Base-by-base conservation (phyloP, 805 yeast species). In the Candida palmyrensis region DNA sequence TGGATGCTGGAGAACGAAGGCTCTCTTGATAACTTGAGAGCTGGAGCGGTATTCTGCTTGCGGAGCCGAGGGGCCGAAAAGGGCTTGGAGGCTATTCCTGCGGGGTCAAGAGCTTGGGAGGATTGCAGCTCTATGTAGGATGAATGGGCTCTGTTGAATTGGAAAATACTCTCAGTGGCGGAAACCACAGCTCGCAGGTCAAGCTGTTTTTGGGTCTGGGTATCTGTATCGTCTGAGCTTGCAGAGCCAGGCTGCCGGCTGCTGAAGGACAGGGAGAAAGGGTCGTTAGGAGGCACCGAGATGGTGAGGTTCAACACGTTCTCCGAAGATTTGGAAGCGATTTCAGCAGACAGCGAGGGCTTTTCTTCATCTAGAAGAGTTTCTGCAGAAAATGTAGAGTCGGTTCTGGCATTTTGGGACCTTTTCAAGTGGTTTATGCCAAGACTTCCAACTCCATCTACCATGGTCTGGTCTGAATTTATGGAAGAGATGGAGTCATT, bases 381-480 rank as follows among this genome's bases (percentile, higher is more conserved):
- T 11, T 57, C 63, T 1, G 58, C 50, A n/a, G 62, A 56, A 8
- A 41, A 20, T 15, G 44, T 40, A 20, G 45, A 42, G 21, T 42
- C 51, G 22, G 40, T 50, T 32, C 48, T 5, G 13, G 32, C 6
- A 21, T 9, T 21, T 9, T 9, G 23, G 9, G 10, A 9, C 11
- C 23, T 21, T 21, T 21, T 21, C 23, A 11, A 11, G 16, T 10
- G 15, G 16, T 29, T 12, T n/a, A 16, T 24, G 16, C 18, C 20
- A 14, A 15, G 11, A n/a, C 8, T 6, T 23, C 29, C 17, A 25
- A 17, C 6, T n/a, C 11, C 10, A 19, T 24, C 20, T 12, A 25
- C 34, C 5, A 31, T n/a, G 3, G 34, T 31, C 13, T 31, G 34
- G 16, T 31, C 34, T 24, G 34, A 31, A 14, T 16, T 24, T 23